These are phyloP conservation scores for Calonectria fujianensis DNA, from an alignment of 2,329 filamentous ascomycete genomes.

Conservation along the genomic window DNA sequence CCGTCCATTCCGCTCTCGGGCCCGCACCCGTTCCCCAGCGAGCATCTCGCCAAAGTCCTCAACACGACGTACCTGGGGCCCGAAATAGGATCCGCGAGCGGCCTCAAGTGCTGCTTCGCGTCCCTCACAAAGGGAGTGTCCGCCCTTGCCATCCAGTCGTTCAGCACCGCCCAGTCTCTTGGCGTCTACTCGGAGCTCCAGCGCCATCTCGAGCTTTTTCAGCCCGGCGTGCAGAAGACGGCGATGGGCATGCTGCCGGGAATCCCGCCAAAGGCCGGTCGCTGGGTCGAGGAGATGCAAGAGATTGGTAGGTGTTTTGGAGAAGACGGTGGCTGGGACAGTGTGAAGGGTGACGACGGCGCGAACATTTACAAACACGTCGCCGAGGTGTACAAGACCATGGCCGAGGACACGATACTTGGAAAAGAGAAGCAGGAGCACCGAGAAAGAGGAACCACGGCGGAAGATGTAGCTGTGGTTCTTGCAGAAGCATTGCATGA, in stretches of 20 bases:
- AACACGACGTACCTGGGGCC: slow-evolving; percentile 69
- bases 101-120: slow-evolving; percentile 81
- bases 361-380: slow-evolving; percentile 60
- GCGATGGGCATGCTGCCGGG: slow-evolving; percentile 71
- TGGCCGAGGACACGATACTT: slow-evolving; percentile 77
- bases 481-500: background rate
- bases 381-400: slow-evolving; percentile 76
- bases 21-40: slow-evolving; percentile 64
- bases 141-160: slow-evolving; percentile 81
- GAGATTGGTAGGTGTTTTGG: slow-evolving; percentile 81
- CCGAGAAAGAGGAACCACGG: slow-evolving; percentile 72
- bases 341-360: background rate
- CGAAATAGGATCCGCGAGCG: slow-evolving; percentile 73
- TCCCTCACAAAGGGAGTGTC: slow-evolving; percentile 78
- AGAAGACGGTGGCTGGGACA: slow-evolving; percentile 78
- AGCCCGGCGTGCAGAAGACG: slow-evolving; percentile 66
- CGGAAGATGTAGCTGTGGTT: slow-evolving; percentile 71
- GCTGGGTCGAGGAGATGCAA: slow-evolving; percentile 86
- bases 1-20: slow-evolving; percentile 71
- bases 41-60: slow-evolving; percentile 65
- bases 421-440: slow-evolving; percentile 75
- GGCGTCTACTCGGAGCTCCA: slow-evolving; percentile 77
- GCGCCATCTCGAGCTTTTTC: slow-evolving; percentile 70
- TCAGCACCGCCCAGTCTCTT: slow-evolving; percentile 79
- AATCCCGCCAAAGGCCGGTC: slow-evolving; percentile 85